Percentiles rank a stretch among this genome's conserved stretches.
Conservation (phyloP, 73 alveolate genomes). For the Stentor coeruleus region DNA sequence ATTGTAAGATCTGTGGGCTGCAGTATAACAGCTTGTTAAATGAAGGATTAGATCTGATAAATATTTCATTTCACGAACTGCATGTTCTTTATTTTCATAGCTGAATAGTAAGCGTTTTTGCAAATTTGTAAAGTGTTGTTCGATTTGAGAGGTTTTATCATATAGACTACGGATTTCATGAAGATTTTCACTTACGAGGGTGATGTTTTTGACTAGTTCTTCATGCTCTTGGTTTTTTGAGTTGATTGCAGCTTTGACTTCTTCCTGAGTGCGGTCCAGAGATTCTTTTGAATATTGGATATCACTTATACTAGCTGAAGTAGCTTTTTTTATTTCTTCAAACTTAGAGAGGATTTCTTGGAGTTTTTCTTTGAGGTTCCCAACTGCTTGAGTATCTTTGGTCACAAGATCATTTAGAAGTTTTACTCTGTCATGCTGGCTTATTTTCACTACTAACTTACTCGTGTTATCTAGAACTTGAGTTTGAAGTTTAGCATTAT, state of each 20-base stretch:
- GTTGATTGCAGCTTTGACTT: no score
- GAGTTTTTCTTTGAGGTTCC: not conserved
- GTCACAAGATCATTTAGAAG: not conserved
- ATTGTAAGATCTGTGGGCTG: not conserved
- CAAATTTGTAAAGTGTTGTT: not conserved
- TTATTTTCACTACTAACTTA: not conserved
- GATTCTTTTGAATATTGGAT: not conserved
- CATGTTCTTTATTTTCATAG: not conserved
- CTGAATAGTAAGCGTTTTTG: not conserved
- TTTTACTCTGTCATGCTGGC: not conserved
- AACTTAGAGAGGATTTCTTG: not conserved
- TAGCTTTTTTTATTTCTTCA: not conserved
- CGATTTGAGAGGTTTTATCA: not conserved
- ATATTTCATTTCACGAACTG: not conserved
- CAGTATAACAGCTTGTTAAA: not conserved
- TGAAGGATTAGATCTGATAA: not conserved
- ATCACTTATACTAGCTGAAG: not conserved
- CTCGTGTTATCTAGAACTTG: not conserved
- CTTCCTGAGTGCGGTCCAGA: not conserved
- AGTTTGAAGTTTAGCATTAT: not conserved
- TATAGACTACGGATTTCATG: not conserved
- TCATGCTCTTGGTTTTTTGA: not conserved
- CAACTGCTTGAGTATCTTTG: not conserved
- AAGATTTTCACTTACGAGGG: not conserved
- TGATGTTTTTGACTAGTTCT: not conserved